Conservation (phyloP, 2,329 filamentous ascomycete genomes). For the Pseudopyrenochaeta lycopersici region DNA sequence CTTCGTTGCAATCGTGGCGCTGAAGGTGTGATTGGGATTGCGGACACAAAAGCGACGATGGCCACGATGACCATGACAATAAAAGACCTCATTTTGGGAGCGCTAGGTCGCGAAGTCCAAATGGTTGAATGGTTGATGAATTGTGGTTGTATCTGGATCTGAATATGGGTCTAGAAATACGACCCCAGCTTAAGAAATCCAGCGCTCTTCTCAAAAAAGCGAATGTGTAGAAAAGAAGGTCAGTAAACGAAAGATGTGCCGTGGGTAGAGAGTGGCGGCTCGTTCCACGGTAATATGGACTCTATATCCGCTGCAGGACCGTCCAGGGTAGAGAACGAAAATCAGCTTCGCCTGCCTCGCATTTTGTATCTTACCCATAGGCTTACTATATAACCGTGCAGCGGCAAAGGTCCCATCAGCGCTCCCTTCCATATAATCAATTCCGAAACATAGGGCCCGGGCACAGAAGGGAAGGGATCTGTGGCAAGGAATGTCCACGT, state of each 20-base stretch:
- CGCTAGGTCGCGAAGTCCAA: background rate
- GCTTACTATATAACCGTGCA: conserved; percentile 29
- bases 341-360: conserved; percentile 27
- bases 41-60: conserved; percentile 32
- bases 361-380: conserved; percentile 18
- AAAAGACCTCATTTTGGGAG: conserved; percentile 35
- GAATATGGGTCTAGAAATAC: background rate
- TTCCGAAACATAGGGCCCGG: conserved; percentile 34
- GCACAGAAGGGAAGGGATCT: conserved; percentile 35
- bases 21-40: conserved; percentile 46
- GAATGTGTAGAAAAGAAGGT: conserved; percentile 15
- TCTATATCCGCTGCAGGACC: conserved; percentile 18
- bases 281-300: conserved; percentile 8
- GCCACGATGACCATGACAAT: conserved; percentile 36
- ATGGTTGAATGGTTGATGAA: background rate
- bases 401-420: conserved; percentile 7
- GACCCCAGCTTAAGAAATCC: conserved; percentile 5
- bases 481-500: conserved; percentile 39
- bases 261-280: conserved; percentile 10
- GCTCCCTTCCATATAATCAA: conserved; percentile 18
- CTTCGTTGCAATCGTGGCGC: conserved; percentile 43
- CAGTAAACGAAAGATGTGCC: conserved; percentile 24
- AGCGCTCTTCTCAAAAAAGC: conserved; percentile 28
- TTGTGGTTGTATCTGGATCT: background rate
- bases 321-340: conserved; percentile 18